Base-by-base conservation (phyloP, 2,329 filamentous ascomycete species). In the Dactylellina leptospora region DNA sequence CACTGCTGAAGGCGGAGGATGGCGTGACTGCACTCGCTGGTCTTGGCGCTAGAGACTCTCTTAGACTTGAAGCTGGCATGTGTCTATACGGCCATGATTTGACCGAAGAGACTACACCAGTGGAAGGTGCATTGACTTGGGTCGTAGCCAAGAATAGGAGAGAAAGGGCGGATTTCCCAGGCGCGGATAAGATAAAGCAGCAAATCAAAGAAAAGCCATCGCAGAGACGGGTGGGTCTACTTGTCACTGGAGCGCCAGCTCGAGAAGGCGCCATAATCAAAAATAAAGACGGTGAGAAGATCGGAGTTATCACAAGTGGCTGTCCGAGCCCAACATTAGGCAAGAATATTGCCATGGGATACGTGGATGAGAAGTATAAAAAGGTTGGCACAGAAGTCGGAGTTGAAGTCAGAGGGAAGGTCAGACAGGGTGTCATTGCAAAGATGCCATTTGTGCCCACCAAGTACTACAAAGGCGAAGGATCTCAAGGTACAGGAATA, bases 51-150 rank as follows among this genome's bases (percentile, higher is more conserved):
- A 87, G 95, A 74, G 95, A 99, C 80, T 96, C 90, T 73, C 86
- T 99, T 70, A 88, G 95, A 48, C 87, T 99, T 27, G 95, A 99
- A 82, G 95, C 95, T 0, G 95, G 95, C 73, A 96, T 99, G 93
- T 99, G 95, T 81, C 85, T 99, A n/a, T 99, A 99, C 82, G 95
- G 95, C n/a, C 92, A 97, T 81, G 95, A 99, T 80, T 86, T 99
- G 36, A 88, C 96, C 79, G 93, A 96, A 66, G 83, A 82, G 0
- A 89, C 86, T 9, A 90, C 89, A 1, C 88, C 89, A 0, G 87
- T 89, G 3, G 85, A 87, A 78, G 88, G 85, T 1, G 84, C 83
- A 1, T 81, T 91, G 0, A 83, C 83, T 71, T 99, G 95, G 93
- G 86, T 97, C 78, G 88, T 99, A 71, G 88, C 90, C 74, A 92